A percentile compares a stretch with the other conserved stretches of the same genome.
Conservation (phyloP, 2,329 filamentous ascomycete genomes). For the Fusarium sp. region DNA sequence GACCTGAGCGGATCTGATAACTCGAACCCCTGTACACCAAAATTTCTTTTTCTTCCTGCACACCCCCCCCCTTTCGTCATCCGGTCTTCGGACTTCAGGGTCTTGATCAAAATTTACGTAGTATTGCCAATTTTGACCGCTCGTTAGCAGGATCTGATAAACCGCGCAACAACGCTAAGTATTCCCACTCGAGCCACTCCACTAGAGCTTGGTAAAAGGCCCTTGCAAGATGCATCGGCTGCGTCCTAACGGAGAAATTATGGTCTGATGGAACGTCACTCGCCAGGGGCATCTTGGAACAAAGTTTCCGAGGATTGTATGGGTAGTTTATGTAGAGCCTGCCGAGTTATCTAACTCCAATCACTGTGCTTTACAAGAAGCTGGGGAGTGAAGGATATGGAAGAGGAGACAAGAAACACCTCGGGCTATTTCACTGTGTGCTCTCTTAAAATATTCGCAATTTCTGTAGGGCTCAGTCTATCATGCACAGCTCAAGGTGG, state of each 20-base stretch:
- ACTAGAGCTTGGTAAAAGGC: neutral
- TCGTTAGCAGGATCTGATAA: conserved; percentile 36
- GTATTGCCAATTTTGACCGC: conserved; percentile 16
- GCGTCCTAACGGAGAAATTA: neutral
- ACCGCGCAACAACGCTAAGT: conserved; percentile 20
- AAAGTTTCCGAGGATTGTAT: neutral
- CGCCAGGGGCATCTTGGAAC: neutral
- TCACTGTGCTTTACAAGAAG: neutral
- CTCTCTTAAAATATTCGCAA: neutral
- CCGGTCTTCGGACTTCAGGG: conserved; percentile 29
- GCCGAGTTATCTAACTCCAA: neutral
- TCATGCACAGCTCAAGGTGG: neutral
- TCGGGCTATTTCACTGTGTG: neutral
- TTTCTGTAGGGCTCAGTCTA: neutral
- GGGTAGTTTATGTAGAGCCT: neutral
- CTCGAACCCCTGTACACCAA: conserved; percentile 15
- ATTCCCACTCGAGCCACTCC: neutral
- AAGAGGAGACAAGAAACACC: neutral
- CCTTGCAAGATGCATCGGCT: neutral
- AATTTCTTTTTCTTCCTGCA: neutral
- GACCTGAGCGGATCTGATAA: conserved; percentile 45
- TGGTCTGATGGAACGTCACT: conserved; percentile 3
- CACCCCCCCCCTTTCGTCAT: conserved; percentile 12
- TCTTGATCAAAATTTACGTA: neutral
- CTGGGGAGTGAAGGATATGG: neutral